These are phyloP conservation scores for Cardamine resedifolia DNA, from an alignment of 345 rosid species.

Conservation along the genomic window DNA sequence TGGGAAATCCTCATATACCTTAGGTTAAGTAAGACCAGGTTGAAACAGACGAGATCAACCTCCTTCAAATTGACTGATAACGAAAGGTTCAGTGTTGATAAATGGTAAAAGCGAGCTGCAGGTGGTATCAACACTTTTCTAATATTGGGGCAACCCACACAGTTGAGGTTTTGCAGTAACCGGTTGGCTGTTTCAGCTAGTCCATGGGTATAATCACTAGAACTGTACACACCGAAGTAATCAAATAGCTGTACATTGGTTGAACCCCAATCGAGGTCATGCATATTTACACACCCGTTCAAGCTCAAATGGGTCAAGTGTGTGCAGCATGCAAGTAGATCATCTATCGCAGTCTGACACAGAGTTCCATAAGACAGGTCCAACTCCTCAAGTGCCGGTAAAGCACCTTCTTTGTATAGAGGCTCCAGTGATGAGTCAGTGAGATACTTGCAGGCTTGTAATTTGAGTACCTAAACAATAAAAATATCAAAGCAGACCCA, in stretches of 20 bases:
- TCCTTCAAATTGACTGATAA: conserved; percentile 85
- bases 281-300: conserved; percentile 93
- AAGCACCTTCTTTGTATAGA: conserved; percentile 79
- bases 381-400: conserved; percentile 75
- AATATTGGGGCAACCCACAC: conserved; percentile 92
- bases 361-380: conserved; percentile 95
- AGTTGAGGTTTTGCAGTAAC: conserved; percentile 87
- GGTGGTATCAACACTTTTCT: conserved; percentile 83
- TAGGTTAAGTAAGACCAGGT: conserved; percentile 69
- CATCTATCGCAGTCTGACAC: conserved; percentile 89
- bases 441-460: conserved; percentile 98
- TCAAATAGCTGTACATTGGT: conserved; percentile 47
- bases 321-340: conserved; percentile 89
- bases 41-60: conserved; percentile 74
- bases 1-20: conserved; percentile 47
- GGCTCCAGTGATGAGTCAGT: conserved; percentile 87
- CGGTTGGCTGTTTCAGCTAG: conserved; percentile 55
- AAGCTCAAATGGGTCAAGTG: conserved; percentile 92
- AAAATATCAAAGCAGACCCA: conserved; percentile 11
- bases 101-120: conserved; percentile 68
- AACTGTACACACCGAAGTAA: conserved; percentile 32
- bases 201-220: conserved; percentile 38
- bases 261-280: conserved; percentile 88
- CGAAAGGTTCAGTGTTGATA: conserved; percentile 82
- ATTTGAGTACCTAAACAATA: conserved; percentile 64